phyloP scores from a whole-genome alignment of 345 rosid species.

The Isatis tinctoria region DNA sequence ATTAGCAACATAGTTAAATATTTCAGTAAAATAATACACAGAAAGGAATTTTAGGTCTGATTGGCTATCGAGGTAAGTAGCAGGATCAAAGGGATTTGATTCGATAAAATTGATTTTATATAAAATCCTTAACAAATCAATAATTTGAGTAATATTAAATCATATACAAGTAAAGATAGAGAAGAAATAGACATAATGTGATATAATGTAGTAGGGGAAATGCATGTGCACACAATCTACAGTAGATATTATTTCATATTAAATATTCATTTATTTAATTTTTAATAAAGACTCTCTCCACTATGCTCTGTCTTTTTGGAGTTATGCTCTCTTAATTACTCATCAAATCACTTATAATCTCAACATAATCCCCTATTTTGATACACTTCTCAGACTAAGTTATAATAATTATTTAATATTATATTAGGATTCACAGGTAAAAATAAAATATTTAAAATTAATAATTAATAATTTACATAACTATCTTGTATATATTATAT shows the following conservation, averaged over 20 bases:
- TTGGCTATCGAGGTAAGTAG: conserved; percentile 34
- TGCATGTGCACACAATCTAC: conserved; percentile 78
- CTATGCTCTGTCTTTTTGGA: conserved; percentile 47
- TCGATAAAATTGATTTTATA: conserved; percentile 19
- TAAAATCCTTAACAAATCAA: conserved; percentile 25
- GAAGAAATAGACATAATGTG: conserved; percentile 28
- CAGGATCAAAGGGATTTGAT: conserved; percentile 36
- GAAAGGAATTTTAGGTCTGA: conserved; percentile 19
- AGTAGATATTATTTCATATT: conserved; percentile 42
- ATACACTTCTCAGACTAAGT: conserved; percentile 20
- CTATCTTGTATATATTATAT: no score
- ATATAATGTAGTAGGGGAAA: conserved; percentile 30
- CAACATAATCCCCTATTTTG: conserved; percentile 38
- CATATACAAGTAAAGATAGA: conserved; percentile 24
- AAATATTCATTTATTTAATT: conserved; percentile 1
- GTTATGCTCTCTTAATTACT: conserved; percentile 33
- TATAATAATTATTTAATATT: not conserved
- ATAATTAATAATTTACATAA: no score
- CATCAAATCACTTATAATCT: conserved; percentile 50
- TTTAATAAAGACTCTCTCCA: conserved; percentile 42
- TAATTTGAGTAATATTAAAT: conserved; percentile 22
- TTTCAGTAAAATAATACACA: not conserved
- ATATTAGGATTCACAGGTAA: no score
- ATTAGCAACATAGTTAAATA: not conserved
- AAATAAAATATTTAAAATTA: no score